A percentile compares a stretch with the other conserved stretches of the same genome.
Conservation (phyloP, 805 yeast genomes). For the Ogataea pini region DNA sequence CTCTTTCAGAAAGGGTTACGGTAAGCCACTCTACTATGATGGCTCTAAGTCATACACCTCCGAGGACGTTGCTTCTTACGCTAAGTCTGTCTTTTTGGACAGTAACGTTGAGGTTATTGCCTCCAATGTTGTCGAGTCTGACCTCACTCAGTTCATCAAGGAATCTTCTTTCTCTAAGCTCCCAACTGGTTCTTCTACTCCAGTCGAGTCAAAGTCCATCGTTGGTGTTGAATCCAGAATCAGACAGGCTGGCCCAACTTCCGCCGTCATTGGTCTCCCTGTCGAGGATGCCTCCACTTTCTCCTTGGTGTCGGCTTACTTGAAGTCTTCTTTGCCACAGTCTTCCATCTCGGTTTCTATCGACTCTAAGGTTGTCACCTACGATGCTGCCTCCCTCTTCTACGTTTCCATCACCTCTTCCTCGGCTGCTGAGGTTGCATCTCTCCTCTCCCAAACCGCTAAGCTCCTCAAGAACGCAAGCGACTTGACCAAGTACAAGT, state of each 20-base stretch:
- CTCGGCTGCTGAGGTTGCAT: slow-evolving; percentile 57
- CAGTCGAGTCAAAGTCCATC: slow-evolving; percentile 41
- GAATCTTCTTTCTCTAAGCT: slow-evolving; percentile 66
- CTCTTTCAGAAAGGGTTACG: slow-evolving; percentile 86
- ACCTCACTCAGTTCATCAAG: slow-evolving; percentile 64
- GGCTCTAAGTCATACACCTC: slow-evolving; percentile 56
- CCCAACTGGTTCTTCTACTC: slow-evolving; percentile 58
- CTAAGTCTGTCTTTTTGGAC: slow-evolving; percentile 65
- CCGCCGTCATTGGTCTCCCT: slow-evolving; percentile 83
- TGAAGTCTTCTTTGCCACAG: slow-evolving; percentile 47
- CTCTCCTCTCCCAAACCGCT: slow-evolving; percentile 62
- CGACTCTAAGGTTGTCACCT: slow-evolving; percentile 56
- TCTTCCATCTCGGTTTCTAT: slow-evolving; percentile 56
- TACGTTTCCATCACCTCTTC: slow-evolving; percentile 64
- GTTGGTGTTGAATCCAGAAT: slow-evolving; percentile 70
- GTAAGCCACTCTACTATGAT: slow-evolving; percentile 77
- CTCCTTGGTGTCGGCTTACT: slow-evolving; percentile 69
- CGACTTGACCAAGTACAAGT: slow-evolving; percentile 60
- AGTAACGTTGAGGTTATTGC: slow-evolving; percentile 72
- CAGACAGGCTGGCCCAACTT: slow-evolving; percentile 62
- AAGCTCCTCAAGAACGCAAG: slow-evolving; percentile 51
- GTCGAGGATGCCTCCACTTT: slow-evolving; percentile 65
- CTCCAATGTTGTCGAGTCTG: slow-evolving; percentile 70
- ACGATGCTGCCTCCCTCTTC: slow-evolving; percentile 81
- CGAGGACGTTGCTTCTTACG: slow-evolving; percentile 67